Evolutionary conservation across 352 stramenopile species (phyloP).

Genomic region (Globisporangium ultimum): DNA sequence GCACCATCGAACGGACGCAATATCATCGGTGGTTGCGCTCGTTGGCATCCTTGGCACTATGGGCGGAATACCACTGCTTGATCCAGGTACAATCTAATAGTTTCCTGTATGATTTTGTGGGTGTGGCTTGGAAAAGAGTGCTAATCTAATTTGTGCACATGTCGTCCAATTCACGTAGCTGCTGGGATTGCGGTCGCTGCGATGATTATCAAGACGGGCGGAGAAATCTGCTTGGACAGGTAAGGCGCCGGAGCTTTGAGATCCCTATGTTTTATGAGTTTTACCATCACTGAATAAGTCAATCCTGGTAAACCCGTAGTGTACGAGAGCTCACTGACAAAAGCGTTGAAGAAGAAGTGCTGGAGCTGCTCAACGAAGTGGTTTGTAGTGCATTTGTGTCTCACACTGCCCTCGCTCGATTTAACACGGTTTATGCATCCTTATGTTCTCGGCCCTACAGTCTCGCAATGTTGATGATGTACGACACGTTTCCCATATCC

Average conservation of each 20-base stretch:
- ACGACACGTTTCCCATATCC: conserved; percentile 73
- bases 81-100: conserved; percentile 41
- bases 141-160: background rate
- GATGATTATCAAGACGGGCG: conserved; percentile 89
- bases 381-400: conserved; percentile 21
- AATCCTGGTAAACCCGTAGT: conserved; percentile 20
- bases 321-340: conserved; percentile 85
- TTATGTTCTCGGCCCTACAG: conserved; percentile 21
- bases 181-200: conserved; percentile 80
- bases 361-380: conserved; percentile 73
- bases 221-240: conserved; percentile 81
- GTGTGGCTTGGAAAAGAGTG: too few species aligned
- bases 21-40: conserved; percentile 87
- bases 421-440: background rate
- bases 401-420: background rate
- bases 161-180: conserved; percentile 25
- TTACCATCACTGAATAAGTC: too few species aligned
- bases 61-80: conserved; percentile 59
- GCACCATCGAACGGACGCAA: conserved; percentile 91
- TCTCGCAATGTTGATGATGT: conserved; percentile 80
- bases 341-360: conserved; percentile 73
- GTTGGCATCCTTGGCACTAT: conserved; percentile 75
- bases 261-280: too few species aligned
- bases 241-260: conserved; percentile 3
- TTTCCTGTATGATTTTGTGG: background rate